These are phyloP conservation scores for Verticillium klebahnii DNA, from an alignment of 2,329 filamentous ascomycete species.

Conservation along the genomic window DNA sequence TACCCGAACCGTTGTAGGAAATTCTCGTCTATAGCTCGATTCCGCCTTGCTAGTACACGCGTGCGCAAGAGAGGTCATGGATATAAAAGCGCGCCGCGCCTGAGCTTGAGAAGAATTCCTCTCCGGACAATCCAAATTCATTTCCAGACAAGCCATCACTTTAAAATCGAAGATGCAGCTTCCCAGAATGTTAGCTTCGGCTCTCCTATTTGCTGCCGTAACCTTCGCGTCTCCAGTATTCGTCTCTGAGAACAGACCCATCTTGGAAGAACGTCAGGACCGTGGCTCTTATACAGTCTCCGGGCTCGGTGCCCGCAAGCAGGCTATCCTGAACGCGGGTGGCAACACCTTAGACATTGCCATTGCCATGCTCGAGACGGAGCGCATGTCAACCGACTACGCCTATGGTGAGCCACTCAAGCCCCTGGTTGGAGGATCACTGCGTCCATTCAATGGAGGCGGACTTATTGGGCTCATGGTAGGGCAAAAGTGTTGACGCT, in stretches of 20 bases:
- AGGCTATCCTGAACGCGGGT: slow-evolving; percentile 17
- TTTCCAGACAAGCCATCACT: no score
- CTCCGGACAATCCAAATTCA: no score
- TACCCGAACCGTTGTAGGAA: no score
- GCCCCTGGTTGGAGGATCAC: no score
- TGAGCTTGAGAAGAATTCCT: no score
- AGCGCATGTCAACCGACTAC: slow-evolving; percentile 20
- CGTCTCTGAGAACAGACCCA: not conserved
- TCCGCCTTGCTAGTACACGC: no score
- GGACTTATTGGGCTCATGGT: no score
- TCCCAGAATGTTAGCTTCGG: not conserved
- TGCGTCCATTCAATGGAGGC: no score
- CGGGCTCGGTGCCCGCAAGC: slow-evolving; percentile 18
- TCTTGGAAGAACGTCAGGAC: not conserved
- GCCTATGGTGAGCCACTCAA: slow-evolving; percentile 10
- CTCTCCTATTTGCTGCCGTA: not conserved
- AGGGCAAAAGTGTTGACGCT: not conserved
- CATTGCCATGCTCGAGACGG: slow-evolving; percentile 26
- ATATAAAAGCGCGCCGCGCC: no score
- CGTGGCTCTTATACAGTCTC: slow-evolving; percentile 15
- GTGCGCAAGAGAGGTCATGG: no score
- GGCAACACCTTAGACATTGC: slow-evolving; percentile 23
- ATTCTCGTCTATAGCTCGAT: no score
- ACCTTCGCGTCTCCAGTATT: not conserved
- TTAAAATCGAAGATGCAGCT: no score